phyloP scores from a whole-genome alignment of 2,329 filamentous ascomycete species.

The Amauroascus niger region DNA sequence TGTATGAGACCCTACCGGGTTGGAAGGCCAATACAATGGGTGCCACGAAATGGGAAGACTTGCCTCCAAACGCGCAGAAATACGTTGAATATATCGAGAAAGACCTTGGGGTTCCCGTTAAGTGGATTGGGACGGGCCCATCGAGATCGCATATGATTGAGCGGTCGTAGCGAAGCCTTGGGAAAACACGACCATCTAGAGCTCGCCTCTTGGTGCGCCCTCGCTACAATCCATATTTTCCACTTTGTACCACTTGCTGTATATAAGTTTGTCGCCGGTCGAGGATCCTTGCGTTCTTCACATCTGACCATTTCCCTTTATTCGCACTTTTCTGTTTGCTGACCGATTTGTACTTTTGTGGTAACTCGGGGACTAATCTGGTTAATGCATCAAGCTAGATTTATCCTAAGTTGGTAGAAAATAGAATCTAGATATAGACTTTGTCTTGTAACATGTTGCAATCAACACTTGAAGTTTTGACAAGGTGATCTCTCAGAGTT shows the following conservation, averaged over 20 bases:
- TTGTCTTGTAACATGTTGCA: no score
- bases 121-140: conserved; percentile 56
- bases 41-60: conserved; percentile 45
- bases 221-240: not conserved
- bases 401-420: no score
- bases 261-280: not conserved
- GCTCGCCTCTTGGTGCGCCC: not conserved
- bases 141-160: conserved; percentile 53
- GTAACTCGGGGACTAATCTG: not conserved
- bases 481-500: no score
- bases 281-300: not conserved
- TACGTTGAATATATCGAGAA: conserved; percentile 55
- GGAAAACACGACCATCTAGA: not conserved
- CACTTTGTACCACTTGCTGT: not conserved
- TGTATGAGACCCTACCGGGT: conserved; percentile 51
- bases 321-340: not conserved
- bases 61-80: conserved; percentile 48
- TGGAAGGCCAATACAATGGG: conserved; percentile 54
- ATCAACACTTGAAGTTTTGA: no score
- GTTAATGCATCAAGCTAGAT: no score
- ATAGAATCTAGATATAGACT: not conserved
- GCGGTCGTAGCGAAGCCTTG: conserved; percentile 21
- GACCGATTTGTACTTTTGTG: not conserved
- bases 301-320: not conserved
- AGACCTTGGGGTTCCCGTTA: conserved; percentile 48